These are phyloP conservation scores for Didymella keratinophila DNA, from an alignment of 2,329 filamentous ascomycete species.

Conservation along the genomic window DNA sequence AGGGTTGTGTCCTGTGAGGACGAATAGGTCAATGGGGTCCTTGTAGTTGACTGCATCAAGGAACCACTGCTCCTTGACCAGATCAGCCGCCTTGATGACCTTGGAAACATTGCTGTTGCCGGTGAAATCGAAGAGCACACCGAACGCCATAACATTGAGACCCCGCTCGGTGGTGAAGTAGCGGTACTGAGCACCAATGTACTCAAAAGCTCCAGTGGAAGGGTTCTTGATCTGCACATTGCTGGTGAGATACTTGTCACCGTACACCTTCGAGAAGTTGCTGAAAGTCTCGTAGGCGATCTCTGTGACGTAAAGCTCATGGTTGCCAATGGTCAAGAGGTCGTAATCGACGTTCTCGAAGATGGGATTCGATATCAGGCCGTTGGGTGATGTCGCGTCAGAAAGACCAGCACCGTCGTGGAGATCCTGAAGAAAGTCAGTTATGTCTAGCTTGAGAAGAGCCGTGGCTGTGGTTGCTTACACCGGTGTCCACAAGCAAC, in stretches of 20 bases:
- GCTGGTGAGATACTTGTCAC: conserved; percentile 62
- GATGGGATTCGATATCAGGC: conserved; percentile 61
- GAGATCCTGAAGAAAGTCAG: conserved; percentile 58
- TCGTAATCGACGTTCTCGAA: conserved; percentile 64
- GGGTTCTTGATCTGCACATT: conserved; percentile 61
- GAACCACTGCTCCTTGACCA: conserved; percentile 68
- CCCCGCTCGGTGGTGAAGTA: conserved; percentile 61
- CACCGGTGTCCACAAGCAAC: conserved; percentile 67
- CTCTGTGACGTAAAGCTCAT: conserved; percentile 70
- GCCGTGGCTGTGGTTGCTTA: conserved; percentile 26
- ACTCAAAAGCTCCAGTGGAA: conserved; percentile 53
- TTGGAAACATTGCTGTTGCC: conserved; percentile 69
- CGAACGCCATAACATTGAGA: conserved; percentile 60
- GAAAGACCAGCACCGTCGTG: conserved; percentile 71
- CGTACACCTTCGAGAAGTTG: conserved; percentile 66
- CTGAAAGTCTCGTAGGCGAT: conserved; percentile 69
- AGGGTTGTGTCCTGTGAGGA: conserved; percentile 71
- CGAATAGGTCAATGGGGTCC: conserved; percentile 68
- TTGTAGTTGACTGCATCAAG: conserved; percentile 61
- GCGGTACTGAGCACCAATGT: conserved; percentile 58
- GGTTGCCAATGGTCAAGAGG: conserved; percentile 66
- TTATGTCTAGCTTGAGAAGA: not conserved
- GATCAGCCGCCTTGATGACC: conserved; percentile 62
- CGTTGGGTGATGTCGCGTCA: conserved; percentile 67
- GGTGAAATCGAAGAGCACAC: conserved; percentile 59